A percentile compares a stretch with the other conserved stretches of the same genome.
These are phyloP conservation scores for Elaeis guineensis DNA, from an alignment of 176 grass and related monocot genomes.

Conservation along the genomic window DNA sequence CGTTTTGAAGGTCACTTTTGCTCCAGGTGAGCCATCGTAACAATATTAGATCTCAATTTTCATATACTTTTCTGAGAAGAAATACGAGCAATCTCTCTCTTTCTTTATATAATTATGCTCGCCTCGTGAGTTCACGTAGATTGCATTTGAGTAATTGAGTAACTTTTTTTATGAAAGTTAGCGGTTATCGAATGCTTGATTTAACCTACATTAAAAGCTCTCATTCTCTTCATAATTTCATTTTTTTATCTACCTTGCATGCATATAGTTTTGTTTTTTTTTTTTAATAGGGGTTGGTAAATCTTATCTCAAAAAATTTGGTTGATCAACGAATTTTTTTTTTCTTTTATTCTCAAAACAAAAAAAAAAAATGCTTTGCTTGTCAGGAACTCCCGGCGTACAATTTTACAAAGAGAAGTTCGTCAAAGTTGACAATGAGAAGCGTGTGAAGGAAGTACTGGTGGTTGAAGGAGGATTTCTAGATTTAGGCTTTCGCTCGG, in stretches of 20 bases:
- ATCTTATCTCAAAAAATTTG: background rate
- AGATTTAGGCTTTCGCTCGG: slow-evolving; percentile 20
- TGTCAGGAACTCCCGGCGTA: background rate
- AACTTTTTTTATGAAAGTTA: too few relatives aligned
- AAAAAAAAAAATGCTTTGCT: background rate
- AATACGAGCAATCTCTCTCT: background rate
- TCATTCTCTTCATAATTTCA: too few relatives aligned
- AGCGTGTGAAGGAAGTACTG: slow-evolving; percentile 22
- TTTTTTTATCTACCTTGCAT: too few relatives aligned
- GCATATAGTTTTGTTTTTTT: too few relatives aligned
- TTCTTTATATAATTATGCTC: too few relatives aligned
- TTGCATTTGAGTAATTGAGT: too few relatives aligned
- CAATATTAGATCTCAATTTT: background rate
- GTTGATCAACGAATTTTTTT: background rate
- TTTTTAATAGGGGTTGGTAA: too few relatives aligned
- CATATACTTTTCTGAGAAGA: background rate
- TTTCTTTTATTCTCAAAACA: background rate
- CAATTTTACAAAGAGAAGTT: slow-evolving; percentile 29
- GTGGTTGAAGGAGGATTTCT: slow-evolving; percentile 10
- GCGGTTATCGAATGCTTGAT: too few relatives aligned
- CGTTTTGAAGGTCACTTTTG: slow-evolving; percentile 12
- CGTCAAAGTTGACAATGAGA: slow-evolving; percentile 19
- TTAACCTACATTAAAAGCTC: too few relatives aligned
- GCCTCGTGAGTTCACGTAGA: too few relatives aligned
- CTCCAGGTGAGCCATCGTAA: slow-evolving; percentile 6